phyloP scores from a whole-genome alignment of 176 grass and related monocot genomes.

The Themeda triandra region DNA sequence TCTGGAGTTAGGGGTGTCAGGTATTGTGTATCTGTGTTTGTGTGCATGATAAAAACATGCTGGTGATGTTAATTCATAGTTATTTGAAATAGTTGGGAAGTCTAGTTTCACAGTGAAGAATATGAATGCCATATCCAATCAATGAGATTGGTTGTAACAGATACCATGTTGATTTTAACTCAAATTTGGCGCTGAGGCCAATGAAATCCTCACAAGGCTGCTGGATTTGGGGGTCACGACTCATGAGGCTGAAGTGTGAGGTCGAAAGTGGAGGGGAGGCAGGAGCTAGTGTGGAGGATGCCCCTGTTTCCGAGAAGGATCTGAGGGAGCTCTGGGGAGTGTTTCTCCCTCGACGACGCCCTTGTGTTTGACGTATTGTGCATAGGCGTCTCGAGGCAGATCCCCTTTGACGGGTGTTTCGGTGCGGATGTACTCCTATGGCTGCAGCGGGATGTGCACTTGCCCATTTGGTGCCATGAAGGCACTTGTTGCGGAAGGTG shows the following conservation, averaged over 20 bases:
- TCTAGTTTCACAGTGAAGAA: not conserved
- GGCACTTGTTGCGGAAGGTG: not conserved
- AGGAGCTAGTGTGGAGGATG: not conserved
- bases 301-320: slow-evolving; percentile 54
- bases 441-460: not conserved
- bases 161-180: not conserved
- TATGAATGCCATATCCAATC: not conserved
- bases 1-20: not conserved
- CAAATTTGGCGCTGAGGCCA: slow-evolving; percentile 1
- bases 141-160: not conserved
- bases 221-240: slow-evolving; percentile 58
- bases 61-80: not conserved
- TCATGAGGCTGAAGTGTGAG: slow-evolving; percentile 47
- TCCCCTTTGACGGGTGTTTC: slow-evolving; percentile 25
- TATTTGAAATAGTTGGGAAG: slow-evolving; percentile 7
- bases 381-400: slow-evolving; percentile 54
- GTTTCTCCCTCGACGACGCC: slow-evolving; percentile 63
- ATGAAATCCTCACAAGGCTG: slow-evolving; percentile 42
- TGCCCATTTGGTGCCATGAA: slow-evolving; percentile 55
- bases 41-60: not conserved
- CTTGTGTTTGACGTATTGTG: slow-evolving; percentile 72
- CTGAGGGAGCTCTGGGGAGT: slow-evolving; percentile 49
- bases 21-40: not conserved
- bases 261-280: slow-evolving; percentile 12
- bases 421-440: slow-evolving; percentile 37